Conservation (phyloP, 2,329 filamentous ascomycete species). For the Alternaria brassicae region DNA sequence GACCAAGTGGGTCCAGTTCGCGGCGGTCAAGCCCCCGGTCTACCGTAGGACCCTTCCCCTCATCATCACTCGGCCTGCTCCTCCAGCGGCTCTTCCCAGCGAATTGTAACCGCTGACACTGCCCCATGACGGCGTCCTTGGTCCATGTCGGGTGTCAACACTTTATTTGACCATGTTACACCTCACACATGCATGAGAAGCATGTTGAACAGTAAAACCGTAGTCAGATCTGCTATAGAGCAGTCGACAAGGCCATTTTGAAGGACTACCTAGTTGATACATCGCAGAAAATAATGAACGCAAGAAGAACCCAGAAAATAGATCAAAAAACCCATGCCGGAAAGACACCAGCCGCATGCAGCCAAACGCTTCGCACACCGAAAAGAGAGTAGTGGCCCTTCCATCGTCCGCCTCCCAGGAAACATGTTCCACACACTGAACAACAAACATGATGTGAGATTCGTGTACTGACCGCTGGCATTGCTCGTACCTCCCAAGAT, state of each 20-base stretch:
- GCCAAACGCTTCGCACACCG: conserved; percentile 29
- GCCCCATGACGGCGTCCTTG: conserved; percentile 22
- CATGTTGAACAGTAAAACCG: conserved; percentile 25
- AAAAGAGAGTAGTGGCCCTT: conserved; percentile 34
- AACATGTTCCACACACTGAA: conserved; percentile 33
- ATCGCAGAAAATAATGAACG: conserved; percentile 36
- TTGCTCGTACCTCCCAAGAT: conserved; percentile 31
- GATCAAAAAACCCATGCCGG: conserved; percentile 25
- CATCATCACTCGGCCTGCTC: conserved; percentile 15
- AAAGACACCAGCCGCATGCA: conserved; percentile 25
- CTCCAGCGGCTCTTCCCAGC: conserved; percentile 8
- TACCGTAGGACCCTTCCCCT: conserved; percentile 14
- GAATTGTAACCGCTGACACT: conserved; percentile 12
- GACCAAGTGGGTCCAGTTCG: conserved; percentile 34
- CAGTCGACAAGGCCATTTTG: conserved; percentile 35
- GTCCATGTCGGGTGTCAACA: background rate
- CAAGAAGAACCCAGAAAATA: conserved; percentile 23
- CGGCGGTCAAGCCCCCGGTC: conserved; percentile 23
- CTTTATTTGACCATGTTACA: background rate
- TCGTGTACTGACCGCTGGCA: conserved; percentile 38
- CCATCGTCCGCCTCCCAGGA: conserved; percentile 18
- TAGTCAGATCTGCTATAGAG: conserved; percentile 27
- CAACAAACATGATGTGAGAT: conserved; percentile 46
- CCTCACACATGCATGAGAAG: conserved; percentile 1
- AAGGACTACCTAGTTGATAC: conserved; percentile 45